Evolutionary conservation across 73 alveolate genomes (phyloP).

Genomic region (Stentor roeselii): DNA sequence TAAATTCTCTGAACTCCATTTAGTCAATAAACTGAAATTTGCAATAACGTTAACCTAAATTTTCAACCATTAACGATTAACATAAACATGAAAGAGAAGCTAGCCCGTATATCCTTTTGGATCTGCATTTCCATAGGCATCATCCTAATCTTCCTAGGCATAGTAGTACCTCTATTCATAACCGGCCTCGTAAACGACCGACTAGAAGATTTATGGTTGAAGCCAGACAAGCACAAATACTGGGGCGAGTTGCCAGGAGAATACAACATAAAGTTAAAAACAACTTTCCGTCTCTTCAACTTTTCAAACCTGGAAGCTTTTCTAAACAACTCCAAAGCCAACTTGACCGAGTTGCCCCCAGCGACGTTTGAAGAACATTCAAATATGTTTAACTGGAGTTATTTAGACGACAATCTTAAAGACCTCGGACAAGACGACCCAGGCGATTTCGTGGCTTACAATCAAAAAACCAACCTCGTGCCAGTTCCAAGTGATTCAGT

Average conservation of each 20-base stretch:
- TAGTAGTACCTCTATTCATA: background rate
- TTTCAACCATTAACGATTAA: too few species aligned
- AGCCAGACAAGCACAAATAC: background rate
- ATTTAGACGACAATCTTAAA: background rate
- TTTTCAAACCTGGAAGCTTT: background rate
- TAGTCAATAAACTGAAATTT: too few species aligned
- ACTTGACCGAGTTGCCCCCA: background rate
- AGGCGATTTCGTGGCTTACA: background rate
- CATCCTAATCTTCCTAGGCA: background rate
- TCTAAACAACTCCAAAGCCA: background rate
- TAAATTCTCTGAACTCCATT: too few species aligned
- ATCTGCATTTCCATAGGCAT: background rate
- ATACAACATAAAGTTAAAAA: background rate
- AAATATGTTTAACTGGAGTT: background rate
- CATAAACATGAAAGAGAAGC: too few species aligned
- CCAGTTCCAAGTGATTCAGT: background rate
- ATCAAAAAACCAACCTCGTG: background rate
- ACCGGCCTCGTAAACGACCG: background rate
- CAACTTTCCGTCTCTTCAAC: background rate
- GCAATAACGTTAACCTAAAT: too few species aligned
- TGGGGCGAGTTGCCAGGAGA: background rate
- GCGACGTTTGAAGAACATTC: slow-evolving; percentile 15
- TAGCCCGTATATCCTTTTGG: background rate
- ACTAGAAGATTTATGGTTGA: background rate
- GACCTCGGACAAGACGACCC: background rate